Evolutionary conservation across 1,284 basidiomycete species (phyloP), one percentile per base, ranked within the genome.

Genomic region (Moesziomyces aphidis): DNA sequence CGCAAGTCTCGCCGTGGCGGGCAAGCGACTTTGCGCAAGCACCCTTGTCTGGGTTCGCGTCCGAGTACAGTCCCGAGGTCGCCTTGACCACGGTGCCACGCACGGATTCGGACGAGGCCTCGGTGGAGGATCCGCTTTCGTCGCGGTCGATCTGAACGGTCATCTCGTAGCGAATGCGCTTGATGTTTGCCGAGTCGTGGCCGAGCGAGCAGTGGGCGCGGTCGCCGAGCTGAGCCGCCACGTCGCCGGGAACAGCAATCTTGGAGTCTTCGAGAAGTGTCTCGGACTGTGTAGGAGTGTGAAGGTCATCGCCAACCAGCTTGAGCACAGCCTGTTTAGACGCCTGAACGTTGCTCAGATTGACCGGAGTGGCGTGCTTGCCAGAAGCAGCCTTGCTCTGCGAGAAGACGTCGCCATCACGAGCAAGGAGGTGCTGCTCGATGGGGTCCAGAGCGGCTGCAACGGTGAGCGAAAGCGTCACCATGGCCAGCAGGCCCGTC

Each of bases 21-120:
- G 69, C 63, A 43, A 72, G 46, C 9, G 62, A 52, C 69, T 66
- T 72, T 28, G 69, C 69, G 47, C 63, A 72, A 17, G 63, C 59
- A 7, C 69, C 69, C 36, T 56, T 44, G 17, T 66, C 49, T 4
- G 69, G 69, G 48, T 66, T 39, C 42, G 36, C 9, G 11, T 39
- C 39, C 28, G 59, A 55, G 60, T 72, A 72, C 34, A 72, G 44
- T 50, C 63, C 69, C 34, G 58, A 62, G 5, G 69, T 72, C 4
- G 62, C 60, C 50, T 72, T 72, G 28, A 72, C 11, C 15, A 72
- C 63, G 5, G 48, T 44, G 9, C 62, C 69, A 15, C 26, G 34
- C 5, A 56, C 23, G 22, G 46, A 44, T 0, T 62, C 55, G 0
- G 43, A 39, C 17, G 42, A 19, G 19, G 55, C 60, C 4, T 21